Percentiles rank a stretch among this genome's conserved stretches.
These are phyloP conservation scores for Pyricularia pennisetigena DNA, from an alignment of 2,329 filamentous ascomycete genomes.

Conservation along the genomic window DNA sequence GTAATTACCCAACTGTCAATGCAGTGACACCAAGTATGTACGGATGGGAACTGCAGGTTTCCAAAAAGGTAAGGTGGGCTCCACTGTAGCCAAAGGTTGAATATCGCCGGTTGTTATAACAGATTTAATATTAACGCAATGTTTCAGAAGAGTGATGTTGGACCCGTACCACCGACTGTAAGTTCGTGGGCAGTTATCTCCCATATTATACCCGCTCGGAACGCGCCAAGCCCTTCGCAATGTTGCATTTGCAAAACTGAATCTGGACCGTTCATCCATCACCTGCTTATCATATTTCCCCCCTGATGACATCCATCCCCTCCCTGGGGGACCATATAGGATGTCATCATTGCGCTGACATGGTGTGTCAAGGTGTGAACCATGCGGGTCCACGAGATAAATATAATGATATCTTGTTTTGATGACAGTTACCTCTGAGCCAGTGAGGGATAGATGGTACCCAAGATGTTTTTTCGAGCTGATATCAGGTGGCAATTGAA, in stretches of 20 bases:
- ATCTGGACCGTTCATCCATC: background rate
- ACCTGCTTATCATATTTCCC: background rate
- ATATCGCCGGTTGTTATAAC: background rate
- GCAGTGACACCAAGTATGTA: background rate
- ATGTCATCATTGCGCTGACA: background rate
- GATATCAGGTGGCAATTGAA: background rate
- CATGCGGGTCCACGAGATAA: background rate
- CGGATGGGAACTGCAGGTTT: background rate
- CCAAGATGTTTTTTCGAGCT: background rate
- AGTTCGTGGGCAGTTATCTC: background rate
- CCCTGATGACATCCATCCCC: background rate
- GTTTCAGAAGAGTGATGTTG: background rate
- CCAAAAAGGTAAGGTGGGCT: background rate
- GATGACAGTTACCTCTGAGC: background rate
- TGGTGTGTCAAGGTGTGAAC: background rate
- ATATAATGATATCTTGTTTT: background rate
- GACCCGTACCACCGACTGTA: background rate
- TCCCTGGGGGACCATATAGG: background rate
- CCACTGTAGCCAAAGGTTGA: background rate
- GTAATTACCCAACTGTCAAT: background rate
- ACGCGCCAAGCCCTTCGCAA: background rate
- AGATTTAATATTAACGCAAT: background rate
- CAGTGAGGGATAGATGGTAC: background rate
- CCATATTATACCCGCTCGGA: background rate
- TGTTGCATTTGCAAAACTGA: background rate